Percentiles rank a stretch among this genome's conserved stretches.
These are phyloP conservation scores for Pichia sp. DNA, from an alignment of 1,139 yeast species.

Conservation along the genomic window DNA sequence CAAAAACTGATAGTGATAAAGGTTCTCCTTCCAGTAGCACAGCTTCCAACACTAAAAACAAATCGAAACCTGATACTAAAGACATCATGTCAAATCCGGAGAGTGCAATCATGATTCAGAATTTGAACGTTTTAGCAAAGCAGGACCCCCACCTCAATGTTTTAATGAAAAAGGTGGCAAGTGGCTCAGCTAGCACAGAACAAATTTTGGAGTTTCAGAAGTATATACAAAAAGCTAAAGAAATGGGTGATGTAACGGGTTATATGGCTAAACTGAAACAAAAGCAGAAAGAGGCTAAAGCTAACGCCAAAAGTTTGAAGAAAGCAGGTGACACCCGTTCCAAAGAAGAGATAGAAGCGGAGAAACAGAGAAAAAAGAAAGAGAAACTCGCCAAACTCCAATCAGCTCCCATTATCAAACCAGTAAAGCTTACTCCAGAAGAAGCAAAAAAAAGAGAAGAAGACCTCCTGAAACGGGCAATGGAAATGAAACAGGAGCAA, in stretches of 20 bases:
- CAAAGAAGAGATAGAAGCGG: slow-evolving; percentile 1
- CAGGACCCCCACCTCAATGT: slow-evolving; percentile 61
- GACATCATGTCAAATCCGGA: slow-evolving; percentile 56
- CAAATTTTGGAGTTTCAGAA: slow-evolving; percentile 75
- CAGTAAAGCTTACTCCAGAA: slow-evolving; percentile 12
- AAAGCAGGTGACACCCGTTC: slow-evolving; percentile 14
- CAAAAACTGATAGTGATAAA: neutral
- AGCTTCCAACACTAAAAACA: neutral
- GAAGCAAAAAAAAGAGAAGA: slow-evolving; percentile 15
- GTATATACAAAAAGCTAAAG: slow-evolving; percentile 70
- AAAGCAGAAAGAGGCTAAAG: slow-evolving; percentile 18
- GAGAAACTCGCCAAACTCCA: slow-evolving; percentile 8
- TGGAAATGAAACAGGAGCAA: slow-evolving; percentile 23
- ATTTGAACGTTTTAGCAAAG: slow-evolving; percentile 76
- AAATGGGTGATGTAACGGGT: slow-evolving; percentile 53
- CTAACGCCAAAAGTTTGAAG: slow-evolving; percentile 13
- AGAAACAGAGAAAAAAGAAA: slow-evolving; percentile 9
- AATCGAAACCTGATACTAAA: slow-evolving; percentile 6
- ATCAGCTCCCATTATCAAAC: neutral
- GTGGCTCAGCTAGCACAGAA: slow-evolving; percentile 65
- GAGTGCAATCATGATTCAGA: slow-evolving; percentile 75
- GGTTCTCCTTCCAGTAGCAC: neutral
- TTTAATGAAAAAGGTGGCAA: slow-evolving; percentile 79
- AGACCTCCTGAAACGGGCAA: slow-evolving; percentile 18
- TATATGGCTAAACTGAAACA: slow-evolving; percentile 21